Evolutionary conservation across 2,329 filamentous ascomycete species (phyloP), one percentile per base, ranked within the genome.

Genomic region (Cladophialophora carrionii): DNA sequence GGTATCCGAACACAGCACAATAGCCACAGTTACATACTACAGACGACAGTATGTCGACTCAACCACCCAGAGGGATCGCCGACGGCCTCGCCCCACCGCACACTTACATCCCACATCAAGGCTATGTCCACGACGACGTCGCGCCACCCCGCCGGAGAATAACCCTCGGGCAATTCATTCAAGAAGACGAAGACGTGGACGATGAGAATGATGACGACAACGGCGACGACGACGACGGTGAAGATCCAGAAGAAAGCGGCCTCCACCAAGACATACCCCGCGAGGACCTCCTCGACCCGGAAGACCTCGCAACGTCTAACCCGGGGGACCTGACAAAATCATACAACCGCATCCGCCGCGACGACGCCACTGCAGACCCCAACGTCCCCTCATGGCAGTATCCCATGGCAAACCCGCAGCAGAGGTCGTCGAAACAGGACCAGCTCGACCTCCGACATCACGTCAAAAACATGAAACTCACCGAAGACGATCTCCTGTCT

Each of bases 391-490:
- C 81, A 69, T 80, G 81, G 67, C 82, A 86, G 55, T 83, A 86
- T 62, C 88, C 89, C 2, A 88, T 89, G 73, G 86, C 87, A 63
- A 96, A 95, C 74, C 84, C 88, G 20, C 91, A 93, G 75, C 91
- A 93, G 75, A 91, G 89, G 73, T 91, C 91, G 87, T 91, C 53
- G 96, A 96, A 77, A 93, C 91, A 0, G 84, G 86, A 67, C 22
- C 55, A 20, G 37, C 12, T 58, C 57, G 58, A 67, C 17, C 49
- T 67, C 5, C 57, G 43, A 87, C 91, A 34, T 89, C 89, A 71
- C 91, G 97, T 81, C 92, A 85, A 85, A 65, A 96, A 96, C 80
- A 90, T 98, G 71, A 87, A 89, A 57, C 84, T 97, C 32, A 90
- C 93, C 74, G 85, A 84, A 68, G 73, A 32, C 17, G 62, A 57